Base-by-base conservation (phyloP, 179 eudicot genomes). In the Gypsophila paniculata region DNA sequence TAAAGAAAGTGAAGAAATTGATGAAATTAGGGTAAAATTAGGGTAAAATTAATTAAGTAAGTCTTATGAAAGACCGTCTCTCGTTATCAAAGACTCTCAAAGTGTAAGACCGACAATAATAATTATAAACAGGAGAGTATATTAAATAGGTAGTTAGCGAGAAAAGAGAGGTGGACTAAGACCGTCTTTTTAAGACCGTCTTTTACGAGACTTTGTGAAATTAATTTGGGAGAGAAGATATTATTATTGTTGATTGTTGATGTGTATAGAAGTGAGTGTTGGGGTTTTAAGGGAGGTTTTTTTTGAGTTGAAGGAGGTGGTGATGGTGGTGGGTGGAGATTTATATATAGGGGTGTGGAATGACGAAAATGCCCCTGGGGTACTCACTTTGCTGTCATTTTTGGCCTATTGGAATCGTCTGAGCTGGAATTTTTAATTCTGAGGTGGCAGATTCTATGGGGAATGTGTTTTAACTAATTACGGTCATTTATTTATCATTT, bases 371-470 rank as follows among this genome's bases (percentile, higher is more conserved):
- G 8, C 64, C 74, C 60, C 12, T 29, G 34, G 4, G 34, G 34
- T 4, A 1, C 34, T 23, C 8, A 32, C 12, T 29, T 48, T 17
- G 77, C 61, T 67, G 72, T n/a, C 51, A 17, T 15, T 15, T 3
- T 42, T 48, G 17, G 46, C 77, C 72, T 60, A 59, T 68, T 39
- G 39, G 17, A 57, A 74, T 67, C 21, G 49, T 12, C 18, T 46
- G 61, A 67, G 66, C 72, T 74, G 61, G 72, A 49, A 8, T 71
- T 71, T 15, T 17, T n/a, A 23, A 1, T 54, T 52, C 6, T n/a
- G 55, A 55, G 44, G 63, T 65, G 71, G 46, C 65, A 59, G 29
- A 9, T 61, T 61, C 15, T n/a, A n/a, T n/a, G n/a, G n/a, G n/a
- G n/a, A n/a, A n/a, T n/a, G n/a, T n/a, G n/a, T n/a, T n/a, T n/a